These are phyloP conservation scores for Chaetomium sp. DNA, from an alignment of 2,329 filamentous ascomycete genomes.

Conservation along the genomic window DNA sequence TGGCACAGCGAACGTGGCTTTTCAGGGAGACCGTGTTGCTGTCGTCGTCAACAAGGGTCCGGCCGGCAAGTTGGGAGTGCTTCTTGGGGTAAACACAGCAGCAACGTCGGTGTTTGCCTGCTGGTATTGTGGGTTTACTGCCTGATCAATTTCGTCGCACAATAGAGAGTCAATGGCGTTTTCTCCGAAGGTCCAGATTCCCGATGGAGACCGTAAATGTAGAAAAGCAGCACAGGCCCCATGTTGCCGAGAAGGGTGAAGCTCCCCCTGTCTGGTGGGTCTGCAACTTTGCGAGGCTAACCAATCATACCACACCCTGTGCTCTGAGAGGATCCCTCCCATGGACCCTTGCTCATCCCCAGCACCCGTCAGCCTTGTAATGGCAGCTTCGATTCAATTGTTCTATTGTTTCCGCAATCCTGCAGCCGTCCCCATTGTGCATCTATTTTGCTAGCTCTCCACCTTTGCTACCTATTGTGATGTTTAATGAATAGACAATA, in stretches of 20 bases:
- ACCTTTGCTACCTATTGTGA: background rate
- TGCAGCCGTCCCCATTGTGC: background rate
- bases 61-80: too few relatives aligned
- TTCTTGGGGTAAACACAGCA: too few relatives aligned
- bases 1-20: slow-evolving; percentile 16
- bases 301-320: slow-evolving; percentile 1
- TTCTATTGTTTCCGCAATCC: too few relatives aligned
- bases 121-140: too few relatives aligned
- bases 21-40: background rate
- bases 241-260: background rate
- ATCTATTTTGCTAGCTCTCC: background rate
- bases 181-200: background rate
- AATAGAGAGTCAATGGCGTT: background rate
- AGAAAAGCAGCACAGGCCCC: slow-evolving; percentile 1
- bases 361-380: slow-evolving; percentile 10
- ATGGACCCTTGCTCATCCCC: background rate
- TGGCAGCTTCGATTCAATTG: background rate
- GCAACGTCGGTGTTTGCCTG: too few relatives aligned
- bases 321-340: background rate
- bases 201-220: background rate
- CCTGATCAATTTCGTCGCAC: background rate
- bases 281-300: background rate
- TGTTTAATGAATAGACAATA: too few relatives aligned
- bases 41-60: slow-evolving; percentile 8
- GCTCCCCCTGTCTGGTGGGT: slow-evolving; percentile 2